Base-by-base conservation (phyloP, 805 yeast species). In the Candida vartiovaarae region DNA sequence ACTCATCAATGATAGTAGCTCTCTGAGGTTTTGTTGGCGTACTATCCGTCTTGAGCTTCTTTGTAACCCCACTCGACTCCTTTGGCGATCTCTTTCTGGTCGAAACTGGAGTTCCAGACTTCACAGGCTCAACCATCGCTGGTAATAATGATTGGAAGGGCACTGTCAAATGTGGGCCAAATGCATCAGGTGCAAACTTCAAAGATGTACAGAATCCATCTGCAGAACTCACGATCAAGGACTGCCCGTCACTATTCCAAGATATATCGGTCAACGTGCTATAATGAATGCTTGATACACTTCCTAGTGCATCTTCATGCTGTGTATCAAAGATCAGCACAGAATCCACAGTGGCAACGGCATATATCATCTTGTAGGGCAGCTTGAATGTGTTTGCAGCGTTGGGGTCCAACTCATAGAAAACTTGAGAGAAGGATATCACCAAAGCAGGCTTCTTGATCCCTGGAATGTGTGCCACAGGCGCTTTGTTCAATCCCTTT, bases 191-290 rank as follows among this genome's bases (percentile, higher is more conserved):
- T 4, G 74, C 74, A 39, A 88, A 75, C 6, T 67, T 62, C 1
- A 90, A 61, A 37, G 74, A 73, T 1, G 96, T 83, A 51, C 96
- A 84, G 60, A 89, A 91, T 20, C 98, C 98, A 61, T 93, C 99
- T 0, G 95, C 84, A 0, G 96, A 85, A 6, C 95, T 80, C 25
- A 85, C 70, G 53, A 91, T 68, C 15, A 93, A 62, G 10, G 75
- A 65, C 11, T 64, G 62, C 0, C 98, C 99, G 61, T 86, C 89
- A 4, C 66, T 63, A 24, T 85, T 74, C 99, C 99, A 93, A 7
- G 82, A 65, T 39, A 91, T 57, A 60, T 93, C 99, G 0, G 99
- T 90, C 31, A 93, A 72, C 1, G 93, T 78, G 3, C 95, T 81
- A 56, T 90, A 90, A 59, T 93, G 99, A 40, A 93, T 68, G 54